Evolutionary conservation across 2,329 filamentous ascomycete genomes (phyloP).

Genomic region (Aspergillus udagawae): DNA sequence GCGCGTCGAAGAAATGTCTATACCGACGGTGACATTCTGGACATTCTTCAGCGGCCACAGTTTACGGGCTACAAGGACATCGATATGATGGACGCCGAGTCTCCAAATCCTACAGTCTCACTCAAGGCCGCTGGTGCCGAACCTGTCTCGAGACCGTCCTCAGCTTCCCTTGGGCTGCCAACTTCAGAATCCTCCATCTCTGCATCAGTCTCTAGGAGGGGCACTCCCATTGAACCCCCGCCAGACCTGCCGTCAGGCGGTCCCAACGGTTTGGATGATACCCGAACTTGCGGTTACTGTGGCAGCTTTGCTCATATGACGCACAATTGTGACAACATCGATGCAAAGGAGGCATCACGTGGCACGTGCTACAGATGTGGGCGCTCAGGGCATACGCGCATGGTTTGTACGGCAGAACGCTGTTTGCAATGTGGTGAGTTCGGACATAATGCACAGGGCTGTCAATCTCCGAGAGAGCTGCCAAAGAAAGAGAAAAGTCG

Average conservation of each 20-base stretch:
- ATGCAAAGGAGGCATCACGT: constrained; percentile 34
- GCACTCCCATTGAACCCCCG: constrained; percentile 19
- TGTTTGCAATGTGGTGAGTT: constrained; percentile 44
- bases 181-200: constrained; percentile 17
- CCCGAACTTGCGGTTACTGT: constrained; percentile 41
- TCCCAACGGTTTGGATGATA: constrained; percentile 40
- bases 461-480: constrained; percentile 32
- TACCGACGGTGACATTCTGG: constrained; percentile 62
- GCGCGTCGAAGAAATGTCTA: constrained; percentile 71
- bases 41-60: constrained; percentile 53
- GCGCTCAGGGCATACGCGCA: constrained; percentile 34
- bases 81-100: constrained; percentile 39
- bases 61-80: constrained; percentile 42
- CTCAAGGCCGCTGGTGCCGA: constrained; percentile 18
- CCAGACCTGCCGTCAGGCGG: constrained; percentile 43
- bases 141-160: constrained; percentile 30
- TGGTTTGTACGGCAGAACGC: constrained; percentile 37
- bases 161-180: constrained; percentile 20
- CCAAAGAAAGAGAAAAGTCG: constrained; percentile 33
- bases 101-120: constrained; percentile 7
- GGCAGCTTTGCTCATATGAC: constrained; percentile 44
- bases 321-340: constrained; percentile 43
- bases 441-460: constrained; percentile 37
- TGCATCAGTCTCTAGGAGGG: constrained; percentile 22
- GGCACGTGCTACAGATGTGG: constrained; percentile 44